These are phyloP conservation scores for Fusarium bactridioides DNA, from an alignment of 2,329 filamentous ascomycete genomes.

Conservation along the genomic window DNA sequence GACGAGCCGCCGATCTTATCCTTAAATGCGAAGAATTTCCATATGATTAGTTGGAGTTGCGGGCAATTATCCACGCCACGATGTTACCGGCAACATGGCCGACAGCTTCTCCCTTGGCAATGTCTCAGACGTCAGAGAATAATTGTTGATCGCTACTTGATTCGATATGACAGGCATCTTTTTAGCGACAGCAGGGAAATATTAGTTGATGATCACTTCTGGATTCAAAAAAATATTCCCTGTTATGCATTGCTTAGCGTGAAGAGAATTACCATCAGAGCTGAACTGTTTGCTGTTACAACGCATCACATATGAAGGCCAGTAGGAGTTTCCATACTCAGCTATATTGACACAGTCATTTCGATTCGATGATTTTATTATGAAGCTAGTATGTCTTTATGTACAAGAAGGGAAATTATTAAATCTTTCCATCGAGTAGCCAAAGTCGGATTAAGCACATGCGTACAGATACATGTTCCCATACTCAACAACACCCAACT, in stretches of 20 bases:
- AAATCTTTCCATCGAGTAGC: neutral
- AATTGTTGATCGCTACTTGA: neutral
- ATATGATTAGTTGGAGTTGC: neutral
- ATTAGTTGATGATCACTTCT: neutral
- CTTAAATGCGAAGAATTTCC: neutral
- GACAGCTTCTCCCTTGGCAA: neutral
- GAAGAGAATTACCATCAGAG: neutral
- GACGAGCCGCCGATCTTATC: neutral
- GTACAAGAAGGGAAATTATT: neutral
- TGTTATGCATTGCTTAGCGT: neutral
- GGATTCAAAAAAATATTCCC: neutral
- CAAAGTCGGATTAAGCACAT: neutral
- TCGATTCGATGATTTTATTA: neutral
- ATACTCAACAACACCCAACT: neutral
- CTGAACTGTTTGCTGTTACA: neutral
- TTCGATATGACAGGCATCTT: neutral
- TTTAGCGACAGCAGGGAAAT: neutral
- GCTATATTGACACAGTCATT: rapidly evolving
- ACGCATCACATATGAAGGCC: no score
- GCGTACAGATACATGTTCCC: no score
- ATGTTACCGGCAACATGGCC: neutral
- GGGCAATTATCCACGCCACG: neutral
- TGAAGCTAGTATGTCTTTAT: neutral
- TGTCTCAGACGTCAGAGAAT: neutral
- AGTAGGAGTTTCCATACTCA: rapidly evolving